Conservation (phyloP, 2,329 filamentous ascomycete genomes). For the Leptoxyphium fumago region DNA sequence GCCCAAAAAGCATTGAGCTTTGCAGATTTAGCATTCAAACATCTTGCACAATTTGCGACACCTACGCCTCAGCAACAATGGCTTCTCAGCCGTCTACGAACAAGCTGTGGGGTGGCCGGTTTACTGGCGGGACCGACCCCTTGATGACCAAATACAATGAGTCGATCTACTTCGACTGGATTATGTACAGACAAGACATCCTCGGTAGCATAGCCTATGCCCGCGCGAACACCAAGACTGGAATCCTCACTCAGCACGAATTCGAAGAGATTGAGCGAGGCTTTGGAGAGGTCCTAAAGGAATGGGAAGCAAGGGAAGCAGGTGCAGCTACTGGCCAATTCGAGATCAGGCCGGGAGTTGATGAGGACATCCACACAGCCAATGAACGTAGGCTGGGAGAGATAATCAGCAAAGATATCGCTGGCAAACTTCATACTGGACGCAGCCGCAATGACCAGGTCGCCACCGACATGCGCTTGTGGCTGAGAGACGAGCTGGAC, state of each 20-base stretch:
- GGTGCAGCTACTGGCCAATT: conserved; percentile 22
- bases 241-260: conserved; percentile 59
- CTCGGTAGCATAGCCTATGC: conserved; percentile 69
- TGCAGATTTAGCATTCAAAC: too few relatives aligned
- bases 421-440: conserved; percentile 78
- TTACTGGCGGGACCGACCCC: conserved; percentile 62
- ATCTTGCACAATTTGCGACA: too few relatives aligned
- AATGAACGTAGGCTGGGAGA: conserved; percentile 49
- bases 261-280: conserved; percentile 62
- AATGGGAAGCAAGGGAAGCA: conserved; percentile 24
- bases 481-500: conserved; percentile 62
- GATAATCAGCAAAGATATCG: conserved; percentile 71
- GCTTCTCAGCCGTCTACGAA: conserved; percentile 8
- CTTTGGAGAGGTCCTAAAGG: conserved; percentile 42
- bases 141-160: conserved; percentile 80
- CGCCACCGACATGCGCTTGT: conserved; percentile 79
- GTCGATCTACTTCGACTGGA: conserved; percentile 63
- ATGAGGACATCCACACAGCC: conserved; percentile 41
- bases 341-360: conserved; percentile 31
- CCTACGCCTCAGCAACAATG: neutral
- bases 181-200: conserved; percentile 69
- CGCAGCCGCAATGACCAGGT: conserved; percentile 85
- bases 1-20: too few relatives aligned
- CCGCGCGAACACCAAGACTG: conserved; percentile 59
- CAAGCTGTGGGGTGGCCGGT: conserved; percentile 48